Evolutionary conservation across 2,329 filamentous ascomycete species (phyloP), one percentile per base, ranked within the genome.

Genomic region (Hypoxylon sp.): DNA sequence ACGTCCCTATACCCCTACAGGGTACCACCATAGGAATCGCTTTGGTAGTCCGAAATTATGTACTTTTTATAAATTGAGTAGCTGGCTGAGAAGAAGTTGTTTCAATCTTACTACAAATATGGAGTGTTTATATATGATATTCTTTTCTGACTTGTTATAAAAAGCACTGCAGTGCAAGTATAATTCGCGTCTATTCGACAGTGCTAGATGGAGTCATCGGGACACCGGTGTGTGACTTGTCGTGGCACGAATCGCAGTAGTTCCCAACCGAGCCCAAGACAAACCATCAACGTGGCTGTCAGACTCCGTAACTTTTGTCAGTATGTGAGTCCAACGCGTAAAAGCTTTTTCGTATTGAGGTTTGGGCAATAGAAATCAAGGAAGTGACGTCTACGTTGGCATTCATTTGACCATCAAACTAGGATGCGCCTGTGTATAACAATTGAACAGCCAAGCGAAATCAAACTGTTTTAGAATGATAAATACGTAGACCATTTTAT

Each of bases 201-300:
- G 41, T 34, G 59, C 49, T 46, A 9, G 38, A 51, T 51, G 59
- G 43, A 60, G 28, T 32, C 34, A 59, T 59, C 55, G 43, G 19
- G 36, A 56, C 34, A 60, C 53, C 30, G 34, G 64, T 57, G 19
- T 63, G 36, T 49, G 55, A 67, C 55, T 67, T 67, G 64, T 67
- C 64, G 64, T 67, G 64, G 64, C 64, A 67, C 64, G 64, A 67
- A 67, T 67, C 53, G 64, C 59, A 23, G 9, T 25, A 41, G 46
- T 36, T 53, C 43, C 59, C 64, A 51, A 51, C 59, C 5, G 43
- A 49, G 55, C 25, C 64, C 53, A 60, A 62, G 59, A 32, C 25
- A 67, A 60, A 55, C 50, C 28, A 43, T 59, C 60, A 63, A 67
- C 64, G 64, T 67, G 64, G 64, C 64, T 67, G 30, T 56, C 55